Evolutionary conservation across 2,329 filamentous ascomycete genomes (phyloP), one percentile per base, ranked within the genome.

Genomic region (Cytospora schulzeri): DNA sequence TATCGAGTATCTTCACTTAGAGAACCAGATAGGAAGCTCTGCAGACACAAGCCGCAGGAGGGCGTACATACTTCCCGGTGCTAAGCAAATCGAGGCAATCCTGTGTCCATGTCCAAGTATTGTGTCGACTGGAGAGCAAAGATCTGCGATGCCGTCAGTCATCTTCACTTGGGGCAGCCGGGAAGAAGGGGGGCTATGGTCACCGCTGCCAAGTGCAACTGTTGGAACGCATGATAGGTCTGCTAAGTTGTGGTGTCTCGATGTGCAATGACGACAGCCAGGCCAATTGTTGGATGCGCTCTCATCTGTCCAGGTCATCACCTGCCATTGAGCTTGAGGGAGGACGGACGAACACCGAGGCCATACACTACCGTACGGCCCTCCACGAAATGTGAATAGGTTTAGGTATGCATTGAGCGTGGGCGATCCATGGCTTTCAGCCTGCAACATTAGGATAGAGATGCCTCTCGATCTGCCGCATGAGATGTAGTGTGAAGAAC

Each of bases 261-360:
- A 48, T 35, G 52, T 56, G 52, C 60, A 62, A 62, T 62, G 52
- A 62, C 60, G 52, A 62, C 38, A 50, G 52, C 52, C 33, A 33
- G 15, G 26, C 17, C 24, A 29, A 33, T n/a, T 26, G 33, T 31
- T 38, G 35, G 41, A 15, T 53, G 28, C 38, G 31, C 31, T 35
- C 35, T 52, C 29, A 31, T 56, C 28, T 45, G 22, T 50, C 52
- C 45, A 24, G n/a, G n/a, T 4, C n/a, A 22, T 48, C 11, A 24
- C 45, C 45, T 48, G 9, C 45, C 45, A 24, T n/a, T 48, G 45
- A 14, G 45, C n/a, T 48, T n/a, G n/a, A 48, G 22, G n/a, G 19
- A 24, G 7, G 9, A 14, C 45, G n/a, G 45, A 45, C 41, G 38
- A 6, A 19, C 7, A 4, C 45, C 22, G n/a, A 48, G 5, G 45